Conservation (phyloP, 2,329 filamentous ascomycete species). For the Aureobasidium sp. region DNA sequence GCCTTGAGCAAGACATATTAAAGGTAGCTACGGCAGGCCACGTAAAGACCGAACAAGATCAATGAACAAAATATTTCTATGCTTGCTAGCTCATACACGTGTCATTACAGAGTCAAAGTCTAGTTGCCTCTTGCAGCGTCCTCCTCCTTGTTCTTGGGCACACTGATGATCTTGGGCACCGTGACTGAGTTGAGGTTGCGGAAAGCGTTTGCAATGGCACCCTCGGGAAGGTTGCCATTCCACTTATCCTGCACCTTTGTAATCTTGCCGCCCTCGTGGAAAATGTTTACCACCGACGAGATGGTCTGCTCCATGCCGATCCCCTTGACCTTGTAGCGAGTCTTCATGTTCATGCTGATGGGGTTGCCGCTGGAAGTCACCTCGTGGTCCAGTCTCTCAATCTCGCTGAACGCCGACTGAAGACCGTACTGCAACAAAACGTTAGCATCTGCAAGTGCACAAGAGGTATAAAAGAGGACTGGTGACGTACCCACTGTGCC, state of each 20-base stretch:
- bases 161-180: conserved; percentile 45
- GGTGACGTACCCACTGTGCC: conserved; percentile 38
- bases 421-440: conserved; percentile 46
- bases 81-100: conserved; percentile 4
- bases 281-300: conserved; percentile 43
- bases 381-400: conserved; percentile 48
- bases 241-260: conserved; percentile 49
- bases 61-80: neutral
- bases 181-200: conserved; percentile 46
- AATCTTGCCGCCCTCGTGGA: conserved; percentile 40
- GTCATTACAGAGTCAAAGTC: neutral
- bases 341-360: conserved; percentile 50
- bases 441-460: neutral
- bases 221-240: conserved; percentile 47
- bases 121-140: conserved; percentile 43
- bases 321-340: conserved; percentile 48
- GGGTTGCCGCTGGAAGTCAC: conserved; percentile 53
- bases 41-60: conserved; percentile 1
- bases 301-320: conserved; percentile 46
- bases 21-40: conserved; percentile 80
- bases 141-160: conserved; percentile 48
- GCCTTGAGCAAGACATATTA: conserved; percentile 75
- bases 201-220: conserved; percentile 45
- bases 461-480: too few relatives aligned
- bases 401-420: conserved; percentile 50